Evolutionary conservation across 495 filamentous ascomycete species (phyloP).

Genomic region (Lepidopterella palustris): DNA sequence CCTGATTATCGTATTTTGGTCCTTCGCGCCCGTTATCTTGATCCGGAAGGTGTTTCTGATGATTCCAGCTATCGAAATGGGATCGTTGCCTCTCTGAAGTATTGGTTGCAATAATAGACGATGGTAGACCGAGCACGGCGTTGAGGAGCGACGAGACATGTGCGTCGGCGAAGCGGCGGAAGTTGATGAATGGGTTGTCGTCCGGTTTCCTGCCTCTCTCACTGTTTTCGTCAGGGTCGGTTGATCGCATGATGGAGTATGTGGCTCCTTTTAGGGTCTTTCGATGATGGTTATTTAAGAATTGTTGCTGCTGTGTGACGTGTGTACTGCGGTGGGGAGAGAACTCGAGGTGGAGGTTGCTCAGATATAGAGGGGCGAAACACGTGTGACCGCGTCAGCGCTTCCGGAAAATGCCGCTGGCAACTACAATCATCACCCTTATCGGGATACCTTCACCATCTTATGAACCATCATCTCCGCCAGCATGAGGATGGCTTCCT

Average conservation of each 20-base stretch:
- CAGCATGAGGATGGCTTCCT: too few species aligned
- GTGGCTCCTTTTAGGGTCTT: too few species aligned
- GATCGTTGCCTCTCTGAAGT: slow-evolving; percentile 4
- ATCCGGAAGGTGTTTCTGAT: background rate
- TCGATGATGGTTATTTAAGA: too few species aligned
- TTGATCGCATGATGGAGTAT: background rate
- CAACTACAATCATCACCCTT: background rate
- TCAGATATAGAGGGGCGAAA: background rate
- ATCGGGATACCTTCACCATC: background rate
- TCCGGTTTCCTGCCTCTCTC: background rate
- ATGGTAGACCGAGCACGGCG: slow-evolving; percentile 45
- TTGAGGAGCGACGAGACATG: slow-evolving; percentile 52
- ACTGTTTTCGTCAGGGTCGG: background rate
- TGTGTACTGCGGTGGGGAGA: background rate
- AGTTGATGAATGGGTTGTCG: slow-evolving; percentile 52
- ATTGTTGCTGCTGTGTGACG: background rate
- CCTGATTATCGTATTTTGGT: background rate
- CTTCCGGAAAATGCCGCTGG: background rate
- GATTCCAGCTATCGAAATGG: background rate
- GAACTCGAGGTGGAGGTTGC: background rate
- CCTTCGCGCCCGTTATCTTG: background rate
- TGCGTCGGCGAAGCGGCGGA: slow-evolving; percentile 54
- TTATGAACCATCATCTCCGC: too few species aligned
- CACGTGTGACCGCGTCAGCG: background rate
- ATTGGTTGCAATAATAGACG: background rate